Evolutionary conservation across 495 filamentous ascomycete genomes (phyloP).

Genomic region (Elaphomyces granulatus): DNA sequence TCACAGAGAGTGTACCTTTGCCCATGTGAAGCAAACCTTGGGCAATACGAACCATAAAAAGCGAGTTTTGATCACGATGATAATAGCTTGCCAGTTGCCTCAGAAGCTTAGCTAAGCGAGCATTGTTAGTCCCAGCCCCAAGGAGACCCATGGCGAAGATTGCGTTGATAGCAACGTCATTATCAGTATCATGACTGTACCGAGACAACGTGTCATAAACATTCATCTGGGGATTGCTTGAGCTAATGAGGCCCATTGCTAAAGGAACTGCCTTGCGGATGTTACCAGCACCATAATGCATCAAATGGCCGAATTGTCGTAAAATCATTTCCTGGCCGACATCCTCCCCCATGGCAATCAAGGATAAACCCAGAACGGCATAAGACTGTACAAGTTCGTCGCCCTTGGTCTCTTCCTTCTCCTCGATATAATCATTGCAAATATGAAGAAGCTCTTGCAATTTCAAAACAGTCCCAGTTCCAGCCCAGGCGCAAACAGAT

Average conservation of each 20-base stretch:
- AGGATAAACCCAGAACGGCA: slow-evolving; percentile 81
- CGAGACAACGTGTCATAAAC: slow-evolving; percentile 97
- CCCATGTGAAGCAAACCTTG: slow-evolving; percentile 98
- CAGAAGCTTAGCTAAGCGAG: slow-evolving; percentile 83
- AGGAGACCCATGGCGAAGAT: slow-evolving; percentile 99
- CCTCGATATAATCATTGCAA: slow-evolving; percentile 94
- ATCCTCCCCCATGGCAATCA: slow-evolving; percentile 97
- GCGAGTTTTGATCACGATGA: slow-evolving; percentile 81
- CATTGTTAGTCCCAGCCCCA: slow-evolving; percentile 96
- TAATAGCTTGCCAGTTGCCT: slow-evolving; percentile 96
- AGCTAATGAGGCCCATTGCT: slow-evolving; percentile 93
- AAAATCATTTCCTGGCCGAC: slow-evolving; percentile 98
- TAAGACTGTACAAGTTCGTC: slow-evolving; percentile 92
- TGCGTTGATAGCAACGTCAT: slow-evolving; percentile 94
- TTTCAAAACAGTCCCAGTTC: slow-evolving; percentile 91
- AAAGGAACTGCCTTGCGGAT: slow-evolving; percentile 92
- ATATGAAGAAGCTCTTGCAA: slow-evolving; percentile 91
- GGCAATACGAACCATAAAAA: slow-evolving; percentile 99
- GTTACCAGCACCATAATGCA: slow-evolving; percentile 97
- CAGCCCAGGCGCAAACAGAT: slow-evolving; percentile 94
- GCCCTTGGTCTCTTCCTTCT: slow-evolving; percentile 79
- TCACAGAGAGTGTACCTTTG: slow-evolving; percentile 91
- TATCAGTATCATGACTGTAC: slow-evolving; percentile 98
- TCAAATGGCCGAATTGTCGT: slow-evolving; percentile 91
- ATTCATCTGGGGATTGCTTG: slow-evolving; percentile 99